Evolutionary conservation across 139 green algal species (phyloP).

Genomic region (Chlorella sp.): DNA sequence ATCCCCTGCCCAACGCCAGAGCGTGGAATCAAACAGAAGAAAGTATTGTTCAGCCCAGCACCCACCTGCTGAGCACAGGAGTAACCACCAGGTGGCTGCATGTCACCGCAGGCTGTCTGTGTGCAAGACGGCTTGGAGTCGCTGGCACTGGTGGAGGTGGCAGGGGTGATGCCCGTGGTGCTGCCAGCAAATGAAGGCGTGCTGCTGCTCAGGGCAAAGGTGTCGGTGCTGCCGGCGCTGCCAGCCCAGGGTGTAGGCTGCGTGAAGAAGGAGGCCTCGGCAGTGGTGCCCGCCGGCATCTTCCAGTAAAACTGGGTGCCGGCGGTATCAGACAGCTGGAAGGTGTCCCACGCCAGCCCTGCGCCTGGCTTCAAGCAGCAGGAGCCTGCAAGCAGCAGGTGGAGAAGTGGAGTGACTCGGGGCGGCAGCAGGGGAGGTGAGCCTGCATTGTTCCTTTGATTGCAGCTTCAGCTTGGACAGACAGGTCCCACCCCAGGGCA

Average conservation of each 20-base stretch:
- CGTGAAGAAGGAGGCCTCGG: neutral
- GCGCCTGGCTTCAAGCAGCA: neutral
- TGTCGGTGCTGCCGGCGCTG: neutral
- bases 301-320: neutral
- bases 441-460: neutral
- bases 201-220: neutral
- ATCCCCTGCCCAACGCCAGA: no score
- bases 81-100: neutral
- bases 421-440: neutral
- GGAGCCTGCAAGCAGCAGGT: neutral
- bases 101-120: neutral
- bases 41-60: no score
- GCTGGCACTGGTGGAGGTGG: neutral
- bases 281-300: neutral
- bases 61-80: neutral
- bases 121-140: neutral
- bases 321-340: neutral
- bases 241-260: constrained; percentile 1
- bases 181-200: no score
- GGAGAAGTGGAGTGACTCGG: no score
- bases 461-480: neutral
- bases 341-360: neutral
- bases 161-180: neutral
- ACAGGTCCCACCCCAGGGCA: neutral
- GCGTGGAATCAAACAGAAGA: no score